Base-by-base conservation (phyloP, 169 alveolate genomes). In the Theileria equi region DNA sequence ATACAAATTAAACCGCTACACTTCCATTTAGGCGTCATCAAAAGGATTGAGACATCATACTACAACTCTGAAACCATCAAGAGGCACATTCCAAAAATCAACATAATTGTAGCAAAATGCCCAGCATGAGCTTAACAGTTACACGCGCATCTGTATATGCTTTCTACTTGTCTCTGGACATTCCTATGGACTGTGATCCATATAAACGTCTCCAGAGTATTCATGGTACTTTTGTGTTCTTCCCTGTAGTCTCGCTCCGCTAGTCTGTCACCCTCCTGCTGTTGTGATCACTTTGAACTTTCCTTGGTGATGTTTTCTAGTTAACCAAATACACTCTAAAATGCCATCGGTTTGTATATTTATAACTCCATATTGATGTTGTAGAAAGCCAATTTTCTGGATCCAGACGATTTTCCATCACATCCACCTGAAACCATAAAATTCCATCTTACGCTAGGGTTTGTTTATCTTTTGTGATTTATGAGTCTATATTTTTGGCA, bases 71-170 rank as follows among this genome's bases (percentile, higher is more conserved):
- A 81, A 29, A 58, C 82, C 36, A 67, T 81, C 28, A 72, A 81
- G 28, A 76, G 79, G 41, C 62, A 72, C 44, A 76, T 81, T 29
- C 89, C 89, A 16, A 81, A 81, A 77, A 81, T 81, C 36, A 81
- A 79, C 38, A 81, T 81, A 23, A 62, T 81, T 5, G 70, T 60
- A 31, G 70, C 70, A 19, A 69, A 69, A 35, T 59, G 47, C 17
- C 43, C 48, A 48, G 43, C 23, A 57, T 44, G 26, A 29, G 50
- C 19, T 28, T 57, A 23, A 28, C 44, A 34, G 1, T 32, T 57
- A 13, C 45, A 57, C 17, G 61, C 38, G 16, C 38, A 35, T 52
- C 38, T 52, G 61, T 52, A 50, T 50, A 11, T 50, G 38, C 21
- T 57, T n/a, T n/a, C n/a, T n/a, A n/a, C n/a, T n/a, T n/a, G n/a